Conservation (phyloP, 2,329 filamentous ascomycete species). For the Davidsoniella neocaledoniae region DNA sequence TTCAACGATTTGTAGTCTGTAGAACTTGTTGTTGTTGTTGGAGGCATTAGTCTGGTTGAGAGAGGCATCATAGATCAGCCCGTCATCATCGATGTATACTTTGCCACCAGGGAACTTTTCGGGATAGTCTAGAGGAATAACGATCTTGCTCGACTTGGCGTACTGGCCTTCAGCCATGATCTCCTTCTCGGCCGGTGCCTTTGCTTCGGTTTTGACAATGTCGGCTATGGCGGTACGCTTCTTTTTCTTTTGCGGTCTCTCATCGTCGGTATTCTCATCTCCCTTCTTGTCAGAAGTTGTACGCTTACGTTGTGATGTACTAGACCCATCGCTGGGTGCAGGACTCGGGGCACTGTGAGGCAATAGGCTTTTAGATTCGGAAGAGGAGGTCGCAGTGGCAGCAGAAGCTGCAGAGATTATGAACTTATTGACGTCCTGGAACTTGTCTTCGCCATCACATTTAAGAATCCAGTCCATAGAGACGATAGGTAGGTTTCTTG, state of each 20-base stretch:
- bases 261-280: background rate
- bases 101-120: constrained; percentile 22
- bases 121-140: constrained; percentile 34
- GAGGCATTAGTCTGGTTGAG: constrained; percentile 61
- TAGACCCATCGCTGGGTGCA: background rate
- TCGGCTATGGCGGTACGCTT: background rate
- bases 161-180: constrained; percentile 27
- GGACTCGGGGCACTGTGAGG: background rate
- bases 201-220: background rate
- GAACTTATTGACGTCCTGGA: constrained; percentile 15
- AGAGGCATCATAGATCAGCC: constrained; percentile 60
- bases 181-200: constrained; percentile 18
- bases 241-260: background rate
- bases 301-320: background rate
- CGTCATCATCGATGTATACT: constrained; percentile 50
- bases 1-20: constrained; percentile 44
- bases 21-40: constrained; percentile 72
- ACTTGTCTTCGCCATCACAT: constrained; percentile 23
- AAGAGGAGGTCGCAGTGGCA: background rate
- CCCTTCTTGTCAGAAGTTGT: background rate
- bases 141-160: constrained; percentile 27
- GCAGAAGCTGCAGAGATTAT: constrained; percentile 12
- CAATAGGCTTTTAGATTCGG: background rate
- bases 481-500: constrained; percentile 36
- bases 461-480: constrained; percentile 44